phyloP scores from a whole-genome alignment of 139 green algal species.

The Desmodesmus armatus region DNA sequence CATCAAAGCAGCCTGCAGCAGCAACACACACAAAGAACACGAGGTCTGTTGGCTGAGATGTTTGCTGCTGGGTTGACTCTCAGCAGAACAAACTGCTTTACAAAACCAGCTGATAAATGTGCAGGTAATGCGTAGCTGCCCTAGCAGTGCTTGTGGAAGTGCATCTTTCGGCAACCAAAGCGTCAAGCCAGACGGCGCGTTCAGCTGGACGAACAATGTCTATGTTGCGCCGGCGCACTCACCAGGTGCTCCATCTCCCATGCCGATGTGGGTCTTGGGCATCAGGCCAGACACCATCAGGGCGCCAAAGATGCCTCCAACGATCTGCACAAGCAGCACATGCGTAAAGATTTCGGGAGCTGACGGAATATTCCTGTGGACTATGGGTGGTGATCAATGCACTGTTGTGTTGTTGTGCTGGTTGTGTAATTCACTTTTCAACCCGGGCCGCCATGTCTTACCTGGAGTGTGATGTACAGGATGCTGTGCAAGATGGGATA shows the following conservation, averaged over 20 bases:
- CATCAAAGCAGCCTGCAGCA: slow-evolving; percentile 47
- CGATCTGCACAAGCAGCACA: not conserved
- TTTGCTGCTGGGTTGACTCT: too few species aligned
- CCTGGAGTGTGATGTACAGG: slow-evolving; percentile 47
- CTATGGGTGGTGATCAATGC: not conserved
- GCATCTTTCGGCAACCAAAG: too few species aligned
- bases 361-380: not conserved
- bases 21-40: slow-evolving; percentile 38
- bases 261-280: slow-evolving; percentile 6
- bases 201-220: too few species aligned
- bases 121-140: too few species aligned
- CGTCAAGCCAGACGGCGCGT: too few species aligned
- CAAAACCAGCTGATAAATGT: too few species aligned
- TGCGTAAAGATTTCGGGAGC: not conserved
- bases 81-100: too few species aligned
- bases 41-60: too few species aligned
- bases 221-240: too few species aligned
- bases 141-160: too few species aligned
- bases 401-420: not conserved
- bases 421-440: not conserved
- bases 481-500: slow-evolving; percentile 43
- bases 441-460: not conserved
- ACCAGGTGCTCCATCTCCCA: slow-evolving; percentile 20
- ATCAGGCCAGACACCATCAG: slow-evolving; percentile 20
- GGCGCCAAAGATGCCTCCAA: slow-evolving; percentile 29